Base-by-base conservation (phyloP, 176 grass and related monocot species). In the Leersia perrieri region DNA sequence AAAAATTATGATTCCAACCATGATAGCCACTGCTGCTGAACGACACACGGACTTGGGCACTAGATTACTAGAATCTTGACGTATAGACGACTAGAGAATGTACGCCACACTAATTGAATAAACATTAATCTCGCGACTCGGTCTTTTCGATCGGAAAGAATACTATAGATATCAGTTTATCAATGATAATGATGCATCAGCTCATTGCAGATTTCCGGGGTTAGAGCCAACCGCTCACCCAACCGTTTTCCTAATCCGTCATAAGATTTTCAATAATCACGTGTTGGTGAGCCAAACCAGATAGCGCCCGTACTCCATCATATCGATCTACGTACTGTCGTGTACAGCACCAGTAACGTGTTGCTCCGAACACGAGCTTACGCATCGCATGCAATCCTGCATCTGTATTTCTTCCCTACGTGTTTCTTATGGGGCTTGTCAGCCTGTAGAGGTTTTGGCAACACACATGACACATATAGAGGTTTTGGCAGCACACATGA, bases 231-330 rank as follows among this genome's bases (percentile, higher is more conserved):
- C 86, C 10, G 80, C 45, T 39, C n/a, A 49, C 68, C 80, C 36
- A 88, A 88, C 87, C 62, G 81, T 68, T 79, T 79, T 74, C 49
- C 51, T 88, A 80, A 80, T 38, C 51, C 32, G 38, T 70, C 62
- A 62, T 88, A 53, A 53, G 63, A 13, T 33, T 32, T 42, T 7
- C 39, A 64, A 35, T 32, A 63, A 40, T 32, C 18, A 49, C 23
- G 79, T 72, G 66, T 25, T 77, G 66, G 55, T 82, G 66, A 87
- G 26, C 80, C 60, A 44, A 80, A 23, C 72, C 12, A 8, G 51
- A 31, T 31, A 25, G 0, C 47, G 18, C 18, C 18, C 47, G 18
- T 53, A 22, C 47, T 12, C 51, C 5, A 23, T 57, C 51, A 57
- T 18, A 22, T 1, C 2, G 9, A 57, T 23, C 51, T 57, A 22